phyloP scores from a whole-genome alignment of 371 early-diverging fungal species.

The Syncephalastrum monosporum region DNA sequence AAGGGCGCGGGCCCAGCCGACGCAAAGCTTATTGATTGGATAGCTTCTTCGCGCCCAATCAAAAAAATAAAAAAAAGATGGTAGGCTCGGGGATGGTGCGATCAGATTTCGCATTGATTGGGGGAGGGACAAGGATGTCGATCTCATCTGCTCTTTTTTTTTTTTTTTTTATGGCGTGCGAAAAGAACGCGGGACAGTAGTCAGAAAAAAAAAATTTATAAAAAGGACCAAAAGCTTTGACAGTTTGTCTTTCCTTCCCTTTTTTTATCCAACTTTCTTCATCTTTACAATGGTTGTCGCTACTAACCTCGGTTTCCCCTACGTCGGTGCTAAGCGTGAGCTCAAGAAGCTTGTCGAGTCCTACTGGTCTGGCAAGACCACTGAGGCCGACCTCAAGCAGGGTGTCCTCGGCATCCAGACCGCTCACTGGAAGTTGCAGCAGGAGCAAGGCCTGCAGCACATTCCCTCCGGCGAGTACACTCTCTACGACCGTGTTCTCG shows the following conservation, averaged over 20 bases:
- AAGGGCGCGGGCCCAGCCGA: neutral
- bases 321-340: conserved; percentile 86
- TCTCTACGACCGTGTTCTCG: conserved; percentile 94
- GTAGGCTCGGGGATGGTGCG: conserved; percentile 1
- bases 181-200: neutral
- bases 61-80: neutral
- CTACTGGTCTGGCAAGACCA: conserved; percentile 91
- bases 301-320: conserved; percentile 79
- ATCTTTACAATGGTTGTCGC: conserved; percentile 58
- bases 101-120: conserved; percentile 1
- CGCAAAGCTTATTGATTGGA: neutral
- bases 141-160: conserved; percentile 3
- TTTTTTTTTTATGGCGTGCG: conserved; percentile 1
- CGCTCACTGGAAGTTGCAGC: conserved; percentile 88
- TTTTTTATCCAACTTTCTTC: conserved; percentile 5
- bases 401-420: conserved; percentile 80
- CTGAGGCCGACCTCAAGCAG: conserved; percentile 67
- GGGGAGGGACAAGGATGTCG: neutral
- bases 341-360: conserved; percentile 87
- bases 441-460: conserved; percentile 74
- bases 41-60: neutral
- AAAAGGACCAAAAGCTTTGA: neutral
- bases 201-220: neutral
- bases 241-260: neutral
- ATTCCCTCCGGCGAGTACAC: conserved; percentile 96